These are phyloP conservation scores for Fomitopsis schrenkii DNA, from an alignment of 1,284 basidiomycete genomes.

Conservation along the genomic window DNA sequence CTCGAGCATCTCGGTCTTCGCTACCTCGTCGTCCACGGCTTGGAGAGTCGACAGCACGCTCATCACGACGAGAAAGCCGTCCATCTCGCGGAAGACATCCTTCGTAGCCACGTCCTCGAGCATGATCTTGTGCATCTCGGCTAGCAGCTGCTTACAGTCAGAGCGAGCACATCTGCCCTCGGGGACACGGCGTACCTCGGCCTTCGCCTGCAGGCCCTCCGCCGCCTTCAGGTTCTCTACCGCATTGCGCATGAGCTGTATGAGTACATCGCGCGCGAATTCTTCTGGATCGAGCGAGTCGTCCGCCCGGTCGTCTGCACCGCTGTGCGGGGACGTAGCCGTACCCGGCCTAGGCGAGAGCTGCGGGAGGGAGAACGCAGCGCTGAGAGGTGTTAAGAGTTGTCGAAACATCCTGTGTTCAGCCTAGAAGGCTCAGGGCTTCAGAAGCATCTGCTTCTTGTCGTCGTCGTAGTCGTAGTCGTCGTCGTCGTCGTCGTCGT, in stretches of 20 bases:
- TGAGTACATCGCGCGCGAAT: slow-evolving; percentile 65
- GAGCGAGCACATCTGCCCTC: not conserved
- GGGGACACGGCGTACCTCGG: slow-evolving; percentile 40
- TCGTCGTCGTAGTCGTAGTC: not conserved
- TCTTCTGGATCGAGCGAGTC: slow-evolving; percentile 53
- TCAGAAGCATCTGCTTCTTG: slow-evolving; percentile 7
- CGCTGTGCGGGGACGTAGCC: slow-evolving; percentile 7
- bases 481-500: not conserved
- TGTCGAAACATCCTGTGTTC: slow-evolving; percentile 27
- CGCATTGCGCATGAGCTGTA: slow-evolving; percentile 65
- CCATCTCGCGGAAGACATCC: slow-evolving; percentile 73
- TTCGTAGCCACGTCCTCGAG: slow-evolving; percentile 57
- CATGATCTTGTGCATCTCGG: slow-evolving; percentile 59
- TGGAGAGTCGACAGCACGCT: slow-evolving; percentile 61
- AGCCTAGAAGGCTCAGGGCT: slow-evolving; percentile 4
- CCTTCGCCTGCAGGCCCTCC: slow-evolving; percentile 38
- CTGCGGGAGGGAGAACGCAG: slow-evolving; percentile 26
- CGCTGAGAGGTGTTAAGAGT: slow-evolving; percentile 32
- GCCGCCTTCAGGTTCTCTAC: slow-evolving; percentile 62
- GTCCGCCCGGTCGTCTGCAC: slow-evolving; percentile 30
- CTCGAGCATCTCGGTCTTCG: slow-evolving; percentile 44
- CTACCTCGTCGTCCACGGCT: slow-evolving; percentile 34
- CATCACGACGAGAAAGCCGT: slow-evolving; percentile 73
- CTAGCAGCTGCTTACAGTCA: slow-evolving; percentile 41
- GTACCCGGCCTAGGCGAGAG: slow-evolving; percentile 18